Evolutionary conservation across 1,284 basidiomycete species (phyloP), one percentile per base, ranked within the genome.

Genomic region (Pterula multifida): DNA sequence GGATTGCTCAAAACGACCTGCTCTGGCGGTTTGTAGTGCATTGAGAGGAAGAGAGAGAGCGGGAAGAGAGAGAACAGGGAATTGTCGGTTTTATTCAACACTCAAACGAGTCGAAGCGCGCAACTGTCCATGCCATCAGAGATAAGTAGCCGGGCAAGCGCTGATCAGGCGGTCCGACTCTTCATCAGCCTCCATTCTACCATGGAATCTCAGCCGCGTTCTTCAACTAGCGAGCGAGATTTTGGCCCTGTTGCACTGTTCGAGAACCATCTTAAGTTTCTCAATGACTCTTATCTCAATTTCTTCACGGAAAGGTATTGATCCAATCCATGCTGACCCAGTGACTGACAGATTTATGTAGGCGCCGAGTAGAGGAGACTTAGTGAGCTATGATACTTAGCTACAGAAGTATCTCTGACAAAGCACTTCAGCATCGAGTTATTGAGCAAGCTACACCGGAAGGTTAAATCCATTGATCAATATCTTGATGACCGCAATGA

Each of bases 281-380:
- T 90, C 47, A 71, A 76, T 26, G 85, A 90, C 56, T 85, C 83
- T 6, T 90, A 90, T 63, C 73, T 92, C 55, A 69, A 61, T 55
- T 92, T 92, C 71, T 92, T 92, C 66, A 76, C 79, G 63, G 90
- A 93, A 70, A 74, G 90, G 89, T 87, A 58, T 58, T 46, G 52
- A 26, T 47, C 22, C 53, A 50, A 53, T 53, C 53, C 57, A 42
- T 9, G 54, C 55, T 58, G 53, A 54, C 44, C 28, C 28, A 32
- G 15, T 47, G 52, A 23, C 51, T 48, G 47, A 35, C 42, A 32
- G 22, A 35, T 49, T 51, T 35, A 45, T 55, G 44, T 61, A 92
- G 90, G 60, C 83, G 81, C 61, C 77, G 76, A 47, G 84, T 92
- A 53, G 90, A 93, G 63, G 89, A 92, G 59, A 63, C 66, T 50